Conservation (phyloP, 768 basidiomycete genomes). For the Lactifluus rugatus region DNA sequence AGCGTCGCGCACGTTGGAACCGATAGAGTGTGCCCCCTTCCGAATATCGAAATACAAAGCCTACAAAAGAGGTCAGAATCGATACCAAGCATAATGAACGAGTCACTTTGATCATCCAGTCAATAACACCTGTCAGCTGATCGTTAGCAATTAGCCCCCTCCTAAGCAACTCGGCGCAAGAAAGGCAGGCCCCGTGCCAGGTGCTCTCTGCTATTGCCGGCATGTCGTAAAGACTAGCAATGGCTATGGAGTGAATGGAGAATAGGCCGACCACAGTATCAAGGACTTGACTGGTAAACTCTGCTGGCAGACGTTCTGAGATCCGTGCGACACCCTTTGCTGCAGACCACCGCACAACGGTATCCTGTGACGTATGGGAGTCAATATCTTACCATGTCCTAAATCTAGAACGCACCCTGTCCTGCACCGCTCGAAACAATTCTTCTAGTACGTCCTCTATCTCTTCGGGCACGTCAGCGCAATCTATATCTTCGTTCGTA, state of each 20-base stretch:
- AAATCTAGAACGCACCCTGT: constrained; percentile 52
- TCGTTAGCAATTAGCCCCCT: constrained; percentile 57
- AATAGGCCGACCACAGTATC: constrained; percentile 73
- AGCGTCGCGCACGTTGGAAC: constrained; percentile 89
- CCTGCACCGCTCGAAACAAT: constrained; percentile 64
- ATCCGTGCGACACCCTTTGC: constrained; percentile 88
- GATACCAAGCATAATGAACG: background rate
- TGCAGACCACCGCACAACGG: constrained; percentile 87
- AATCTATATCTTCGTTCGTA: constrained; percentile 26
- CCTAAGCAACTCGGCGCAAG: constrained; percentile 87
- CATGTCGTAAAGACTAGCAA: constrained; percentile 57
- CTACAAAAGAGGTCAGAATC: constrained; percentile 31
- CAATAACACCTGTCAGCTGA: constrained; percentile 52
- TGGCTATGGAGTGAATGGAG: constrained; percentile 57
- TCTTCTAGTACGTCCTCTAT: constrained; percentile 67
- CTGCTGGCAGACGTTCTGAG: constrained; percentile 64
- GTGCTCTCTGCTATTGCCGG: constrained; percentile 73
- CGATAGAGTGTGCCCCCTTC: constrained; percentile 87
- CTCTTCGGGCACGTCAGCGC: constrained; percentile 65
- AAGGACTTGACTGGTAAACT: constrained; percentile 73
- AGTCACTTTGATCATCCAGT: constrained; percentile 72
- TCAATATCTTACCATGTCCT: background rate
- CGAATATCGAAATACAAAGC: constrained; percentile 88
- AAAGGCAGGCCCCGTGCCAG: constrained; percentile 93
- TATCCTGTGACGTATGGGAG: constrained; percentile 52